Percentiles rank a stretch among this genome's conserved stretches.
Evolutionary conservation across 2,329 filamentous ascomycete genomes (phyloP).

Genomic region (Arthrobotrys iridis): DNA sequence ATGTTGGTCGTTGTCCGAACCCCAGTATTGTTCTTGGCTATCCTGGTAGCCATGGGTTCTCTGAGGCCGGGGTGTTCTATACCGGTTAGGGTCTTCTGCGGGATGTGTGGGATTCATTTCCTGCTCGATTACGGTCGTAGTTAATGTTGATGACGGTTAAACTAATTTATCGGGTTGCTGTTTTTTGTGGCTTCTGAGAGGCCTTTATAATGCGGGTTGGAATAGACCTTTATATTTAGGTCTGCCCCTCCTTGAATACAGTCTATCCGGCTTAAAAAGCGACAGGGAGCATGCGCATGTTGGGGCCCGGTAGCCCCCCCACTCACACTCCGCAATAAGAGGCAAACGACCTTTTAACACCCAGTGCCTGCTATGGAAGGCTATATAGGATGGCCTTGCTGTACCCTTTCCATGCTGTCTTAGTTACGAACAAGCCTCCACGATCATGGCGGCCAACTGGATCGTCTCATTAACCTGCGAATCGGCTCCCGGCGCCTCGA

Average conservation of each 20-base stretch:
- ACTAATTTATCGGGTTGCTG: slow-evolving; percentile 31
- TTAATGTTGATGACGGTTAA: slow-evolving; percentile 16
- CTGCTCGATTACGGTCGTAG: slow-evolving; percentile 7
- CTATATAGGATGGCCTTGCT: slow-evolving; percentile 35
- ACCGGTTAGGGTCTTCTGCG: background rate
- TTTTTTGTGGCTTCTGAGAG: slow-evolving; percentile 37
- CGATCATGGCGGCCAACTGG: slow-evolving; percentile 4
- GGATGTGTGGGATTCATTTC: slow-evolving; percentile 34
- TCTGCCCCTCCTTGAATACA: slow-evolving; percentile 31
- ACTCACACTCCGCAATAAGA: slow-evolving; percentile 8
- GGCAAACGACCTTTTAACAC: background rate
- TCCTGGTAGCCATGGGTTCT: slow-evolving; percentile 16
- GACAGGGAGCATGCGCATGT: slow-evolving; percentile 13
- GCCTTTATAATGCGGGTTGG: slow-evolving; percentile 33
- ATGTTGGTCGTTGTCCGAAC: slow-evolving; percentile 4
- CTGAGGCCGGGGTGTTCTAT: background rate
- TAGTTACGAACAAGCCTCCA: slow-evolving; percentile 11
- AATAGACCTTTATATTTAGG: slow-evolving; percentile 24
- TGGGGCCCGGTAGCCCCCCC: slow-evolving; percentile 19
- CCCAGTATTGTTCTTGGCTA: slow-evolving; percentile 20
- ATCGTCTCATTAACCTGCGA: slow-evolving; percentile 3
- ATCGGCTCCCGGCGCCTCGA: background rate
- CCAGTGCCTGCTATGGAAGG: background rate
- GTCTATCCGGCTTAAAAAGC: slow-evolving; percentile 19
- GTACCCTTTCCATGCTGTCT: slow-evolving; percentile 1